Conservation (phyloP, 75 land plant genomes). For the Picea sitchensis region DNA sequence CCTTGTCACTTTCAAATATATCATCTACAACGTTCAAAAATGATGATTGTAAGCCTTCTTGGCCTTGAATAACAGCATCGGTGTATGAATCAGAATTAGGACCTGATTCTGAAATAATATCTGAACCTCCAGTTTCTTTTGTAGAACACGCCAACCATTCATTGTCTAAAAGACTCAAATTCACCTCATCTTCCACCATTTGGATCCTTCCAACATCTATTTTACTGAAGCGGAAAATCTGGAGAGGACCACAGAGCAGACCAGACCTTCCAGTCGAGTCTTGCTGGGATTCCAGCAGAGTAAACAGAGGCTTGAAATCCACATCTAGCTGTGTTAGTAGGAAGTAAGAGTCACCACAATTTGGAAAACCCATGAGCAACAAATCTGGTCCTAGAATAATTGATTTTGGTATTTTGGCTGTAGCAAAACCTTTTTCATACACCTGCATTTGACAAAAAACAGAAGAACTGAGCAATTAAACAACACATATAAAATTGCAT, state of each 20-base stretch:
- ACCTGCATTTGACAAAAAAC: slow-evolving; percentile 44
- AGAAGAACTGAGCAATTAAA: slow-evolving; percentile 1
- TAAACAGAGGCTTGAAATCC: slow-evolving; percentile 75
- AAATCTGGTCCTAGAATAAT: slow-evolving; percentile 44
- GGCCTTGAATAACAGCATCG: slow-evolving; percentile 27
- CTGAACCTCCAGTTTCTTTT: slow-evolving; percentile 10
- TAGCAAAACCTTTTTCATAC: slow-evolving; percentile 62
- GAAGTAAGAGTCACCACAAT: slow-evolving; percentile 73
- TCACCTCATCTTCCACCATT: slow-evolving; percentile 63
- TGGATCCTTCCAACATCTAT: slow-evolving; percentile 65
- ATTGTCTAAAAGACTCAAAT: slow-evolving; percentile 59
- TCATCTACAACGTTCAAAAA: slow-evolving; percentile 70
- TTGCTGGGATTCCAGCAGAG: slow-evolving; percentile 67
- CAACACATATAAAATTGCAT: not conserved
- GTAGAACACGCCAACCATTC: slow-evolving; percentile 14
- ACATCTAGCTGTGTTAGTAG: slow-evolving; percentile 75
- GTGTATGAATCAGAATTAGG: slow-evolving; percentile 29
- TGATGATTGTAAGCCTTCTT: slow-evolving; percentile 28
- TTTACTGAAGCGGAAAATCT: slow-evolving; percentile 55
- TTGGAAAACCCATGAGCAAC: slow-evolving; percentile 87
- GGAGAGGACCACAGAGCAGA: slow-evolving; percentile 25
- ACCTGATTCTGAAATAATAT: slow-evolving; percentile 29
- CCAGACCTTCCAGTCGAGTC: slow-evolving; percentile 36
- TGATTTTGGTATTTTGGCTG: slow-evolving; percentile 53
- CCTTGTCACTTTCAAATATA: slow-evolving; percentile 62